These are phyloP conservation scores for Melampsora americana DNA, from an alignment of 1,284 basidiomycete genomes.

Conservation along the genomic window DNA sequence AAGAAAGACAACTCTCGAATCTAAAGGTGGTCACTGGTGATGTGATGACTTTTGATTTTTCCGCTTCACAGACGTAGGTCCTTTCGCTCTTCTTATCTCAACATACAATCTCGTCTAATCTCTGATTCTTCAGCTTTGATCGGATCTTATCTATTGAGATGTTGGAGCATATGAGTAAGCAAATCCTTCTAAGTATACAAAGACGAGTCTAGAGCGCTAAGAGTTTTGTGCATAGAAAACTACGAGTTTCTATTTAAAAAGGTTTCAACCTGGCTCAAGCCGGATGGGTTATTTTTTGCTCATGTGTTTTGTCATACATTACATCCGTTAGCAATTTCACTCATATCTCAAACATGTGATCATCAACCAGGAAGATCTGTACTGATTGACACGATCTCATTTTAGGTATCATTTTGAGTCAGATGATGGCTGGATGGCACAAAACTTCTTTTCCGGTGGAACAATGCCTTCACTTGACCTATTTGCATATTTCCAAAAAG, in stretches of 20 bases:
- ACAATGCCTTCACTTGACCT: constrained; percentile 68
- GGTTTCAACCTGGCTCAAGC: constrained; percentile 67
- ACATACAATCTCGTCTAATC: background rate
- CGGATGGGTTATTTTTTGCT: constrained; percentile 63
- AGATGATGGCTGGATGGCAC: constrained; percentile 72
- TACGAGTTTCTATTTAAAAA: constrained; percentile 67
- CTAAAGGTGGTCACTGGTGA: constrained; percentile 69
- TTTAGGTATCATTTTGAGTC: constrained; percentile 71
- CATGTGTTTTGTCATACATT: constrained; percentile 70
- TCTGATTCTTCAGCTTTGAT: constrained; percentile 61
- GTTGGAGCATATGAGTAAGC: constrained; percentile 71
- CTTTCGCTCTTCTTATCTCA: constrained; percentile 3
- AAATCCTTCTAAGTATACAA: background rate
- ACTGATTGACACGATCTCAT: background rate
- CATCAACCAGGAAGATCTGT: background rate
- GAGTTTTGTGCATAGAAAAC: constrained; percentile 56
- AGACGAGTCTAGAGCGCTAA: too few relatives aligned
- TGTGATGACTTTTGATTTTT: constrained; percentile 67
- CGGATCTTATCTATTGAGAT: constrained; percentile 75
- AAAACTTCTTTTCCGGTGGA: constrained; percentile 69
- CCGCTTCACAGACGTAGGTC: constrained; percentile 59
- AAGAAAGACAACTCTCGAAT: constrained; percentile 62
- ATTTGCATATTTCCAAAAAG: constrained; percentile 68
- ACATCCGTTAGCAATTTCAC: constrained; percentile 23
- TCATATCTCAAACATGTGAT: background rate